phyloP scores from a whole-genome alignment of 2,329 filamentous ascomycete genomes.

The Nothomitra cinnamomea region DNA sequence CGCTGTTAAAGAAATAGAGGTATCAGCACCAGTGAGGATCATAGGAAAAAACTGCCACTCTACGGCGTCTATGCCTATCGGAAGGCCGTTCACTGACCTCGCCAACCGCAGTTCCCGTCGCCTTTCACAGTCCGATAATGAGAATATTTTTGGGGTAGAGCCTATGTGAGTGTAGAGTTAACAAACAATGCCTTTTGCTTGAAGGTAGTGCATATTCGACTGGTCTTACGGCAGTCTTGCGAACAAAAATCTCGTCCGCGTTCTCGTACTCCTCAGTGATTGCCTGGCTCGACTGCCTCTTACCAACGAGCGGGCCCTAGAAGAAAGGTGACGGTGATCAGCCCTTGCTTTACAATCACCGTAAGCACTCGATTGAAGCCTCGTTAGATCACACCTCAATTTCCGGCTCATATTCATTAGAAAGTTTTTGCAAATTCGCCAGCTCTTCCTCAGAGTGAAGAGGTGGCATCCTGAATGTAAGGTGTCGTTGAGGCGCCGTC shows the following conservation, averaged over 20 bases:
- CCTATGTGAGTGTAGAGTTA: slow-evolving; percentile 30
- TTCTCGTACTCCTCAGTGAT: slow-evolving; percentile 78
- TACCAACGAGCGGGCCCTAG: slow-evolving; percentile 70
- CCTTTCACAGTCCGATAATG: slow-evolving; percentile 78
- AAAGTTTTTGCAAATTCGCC: slow-evolving; percentile 43
- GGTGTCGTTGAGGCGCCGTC: slow-evolving; percentile 1
- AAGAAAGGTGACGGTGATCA: neutral
- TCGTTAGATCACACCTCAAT: slow-evolving; percentile 29
- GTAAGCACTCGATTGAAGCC: neutral
- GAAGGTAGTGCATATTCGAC: slow-evolving; percentile 1
- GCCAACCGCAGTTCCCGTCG: slow-evolving; percentile 94
- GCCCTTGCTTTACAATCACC: neutral
- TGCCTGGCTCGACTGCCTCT: slow-evolving; percentile 55
- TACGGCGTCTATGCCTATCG: slow-evolving; percentile 5
- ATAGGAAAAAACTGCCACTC: slow-evolving; percentile 4
- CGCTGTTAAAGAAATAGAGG: slow-evolving; percentile 34
- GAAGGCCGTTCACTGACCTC: slow-evolving; percentile 50
- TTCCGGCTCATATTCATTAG: slow-evolving; percentile 41
- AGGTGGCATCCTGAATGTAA: slow-evolving; percentile 2
- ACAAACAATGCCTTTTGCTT: neutral
- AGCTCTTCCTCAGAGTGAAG: slow-evolving; percentile 30
- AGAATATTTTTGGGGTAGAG: slow-evolving; percentile 66
- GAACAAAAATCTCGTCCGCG: slow-evolving; percentile 68
- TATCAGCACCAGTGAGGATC: neutral
- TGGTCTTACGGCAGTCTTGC: slow-evolving; percentile 64